Evolutionary conservation across 2,329 filamentous ascomycete species (phyloP), one percentile per base, ranked within the genome.

Genomic region (Fusarium brachygibbosum): DNA sequence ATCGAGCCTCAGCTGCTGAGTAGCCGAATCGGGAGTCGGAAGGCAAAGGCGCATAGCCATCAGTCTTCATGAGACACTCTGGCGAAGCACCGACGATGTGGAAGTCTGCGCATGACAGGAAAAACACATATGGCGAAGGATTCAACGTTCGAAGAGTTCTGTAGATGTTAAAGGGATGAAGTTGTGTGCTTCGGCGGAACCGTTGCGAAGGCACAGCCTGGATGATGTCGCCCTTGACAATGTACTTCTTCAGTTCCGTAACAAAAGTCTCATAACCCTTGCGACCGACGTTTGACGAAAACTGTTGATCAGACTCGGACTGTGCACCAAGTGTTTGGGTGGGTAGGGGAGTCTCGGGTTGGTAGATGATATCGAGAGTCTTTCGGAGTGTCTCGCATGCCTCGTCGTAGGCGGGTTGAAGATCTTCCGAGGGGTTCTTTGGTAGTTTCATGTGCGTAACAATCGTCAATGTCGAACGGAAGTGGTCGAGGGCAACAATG

Each of bases 161-260:
- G 85, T 98, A 99, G 75, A 99, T 93, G 84, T 98, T 99, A 86
- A 98, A 99, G 0, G 96, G 95, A 79, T 99, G 96, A 42, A 99
- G 85, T 58, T 88, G 90, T 4, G 96, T 99, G 16, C 94, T 94
- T 29, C 95, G 88, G 10, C 94, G 91, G 77, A 98, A 93, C 53
- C 96, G 90, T 82, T 99, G 96, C 41, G 94, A 98, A 3, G 96
- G 96, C 17, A 99, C 96, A 1, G 94, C 93, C 80, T 99, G 96
- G 81, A 99, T 98, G 77, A 99, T 98, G 83, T 98, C 94, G 72
- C 96, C 96, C 67, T 88, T 87, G 74, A 89, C 87, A 74, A 99
- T 98, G 84, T 98, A 95, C 80, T 93, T 86, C 84, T 98, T 98
- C 63, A 99, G 85, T 46, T 82, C 85, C 25, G 87, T 90, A 57